Evolutionary conservation across 2,329 filamentous ascomycete species (phyloP).

Genomic region (Fusarium sulawesiense): DNA sequence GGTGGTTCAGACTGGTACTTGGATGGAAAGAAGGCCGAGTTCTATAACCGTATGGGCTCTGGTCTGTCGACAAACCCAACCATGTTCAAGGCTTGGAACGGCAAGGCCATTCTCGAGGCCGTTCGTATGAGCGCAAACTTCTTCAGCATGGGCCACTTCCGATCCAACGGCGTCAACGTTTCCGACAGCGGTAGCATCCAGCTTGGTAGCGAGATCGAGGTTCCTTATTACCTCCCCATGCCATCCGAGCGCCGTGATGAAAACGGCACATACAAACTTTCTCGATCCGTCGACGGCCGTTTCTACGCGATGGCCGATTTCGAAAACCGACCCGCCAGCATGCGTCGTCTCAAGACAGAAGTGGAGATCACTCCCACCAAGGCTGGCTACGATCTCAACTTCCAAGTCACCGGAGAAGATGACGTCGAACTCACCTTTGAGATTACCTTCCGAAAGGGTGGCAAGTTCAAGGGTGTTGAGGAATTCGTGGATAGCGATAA

Average conservation of each 20-base stretch:
- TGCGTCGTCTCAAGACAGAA: constrained; percentile 22
- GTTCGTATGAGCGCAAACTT: constrained; percentile 22
- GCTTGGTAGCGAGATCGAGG: constrained; percentile 16
- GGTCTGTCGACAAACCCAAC: constrained; percentile 30
- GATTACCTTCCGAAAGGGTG: constrained; percentile 17
- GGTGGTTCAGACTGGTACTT: constrained; percentile 32
- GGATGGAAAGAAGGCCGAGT: constrained; percentile 27
- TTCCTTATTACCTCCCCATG: constrained; percentile 21
- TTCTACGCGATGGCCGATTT: constrained; percentile 28
- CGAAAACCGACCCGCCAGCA: constrained; percentile 7
- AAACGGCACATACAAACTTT: constrained; percentile 16
- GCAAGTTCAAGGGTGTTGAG: constrained; percentile 18
- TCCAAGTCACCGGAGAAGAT: constrained; percentile 23
- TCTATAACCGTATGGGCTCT: constrained; percentile 29
- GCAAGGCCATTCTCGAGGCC: constrained; percentile 25
- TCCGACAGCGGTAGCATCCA: not conserved
- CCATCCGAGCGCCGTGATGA: constrained; percentile 1
- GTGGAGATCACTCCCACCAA: constrained; percentile 10
- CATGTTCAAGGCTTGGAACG: constrained; percentile 36
- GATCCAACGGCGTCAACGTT: constrained; percentile 21
- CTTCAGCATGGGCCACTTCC: constrained; percentile 33
- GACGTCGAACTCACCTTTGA: constrained; percentile 28
- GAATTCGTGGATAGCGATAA: constrained; percentile 17
- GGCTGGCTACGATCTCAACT: constrained; percentile 12
- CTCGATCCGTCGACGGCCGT: constrained; percentile 8